Evolutionary conservation across 2,329 filamentous ascomycete genomes (phyloP), one percentile per base, ranked within the genome.

Genomic region (Claviceps sp.): DNA sequence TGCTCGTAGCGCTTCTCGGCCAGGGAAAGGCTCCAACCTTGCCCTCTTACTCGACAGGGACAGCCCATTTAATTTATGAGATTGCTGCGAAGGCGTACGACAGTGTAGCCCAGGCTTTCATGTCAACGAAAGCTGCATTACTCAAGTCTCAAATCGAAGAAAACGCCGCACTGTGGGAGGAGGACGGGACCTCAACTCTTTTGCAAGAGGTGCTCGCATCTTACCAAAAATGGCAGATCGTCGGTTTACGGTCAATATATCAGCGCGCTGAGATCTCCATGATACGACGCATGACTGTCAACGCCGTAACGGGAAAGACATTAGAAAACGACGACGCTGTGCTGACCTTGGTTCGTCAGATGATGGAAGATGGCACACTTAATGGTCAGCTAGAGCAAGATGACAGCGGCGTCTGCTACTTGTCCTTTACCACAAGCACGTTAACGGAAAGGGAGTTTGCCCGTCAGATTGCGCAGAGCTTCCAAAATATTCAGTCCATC

Each of bases 171-270:
- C 66, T 80, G 19, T 94, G 87, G 84, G 65, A 69, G 40, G 74
- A 78, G 58, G 89, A 97, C 59, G 79, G 80, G 47, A 97, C 94
- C 61, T 66, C 70, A 4, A 79, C 82, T 3, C 76, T 97, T 14
- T 73, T 95, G 13, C 69, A 73, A 4, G 81, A 88, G 63, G 82
- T 91, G 11, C 65, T 85, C 41, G 71, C 77, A 19, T 81, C 85
- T 10, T 87, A 90, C 62, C 81, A 86, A 58, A 81, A 82, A 59
- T 89, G 85, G 71, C 82, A 86, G 54, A 80, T 97, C 53, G 73
- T 84, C 38, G 81, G 81, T 54, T 73, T 97, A 26, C 81, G 83
- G 45, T 77, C 79, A 50, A 82, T 87, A 3, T 96, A 91, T 63
- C 71, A 69, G 50, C 77, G 78, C 56, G 70, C 83, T 38, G 74